Conservation (phyloP, 169 alveolate species). For the Perkinsus chesapeaki region DNA sequence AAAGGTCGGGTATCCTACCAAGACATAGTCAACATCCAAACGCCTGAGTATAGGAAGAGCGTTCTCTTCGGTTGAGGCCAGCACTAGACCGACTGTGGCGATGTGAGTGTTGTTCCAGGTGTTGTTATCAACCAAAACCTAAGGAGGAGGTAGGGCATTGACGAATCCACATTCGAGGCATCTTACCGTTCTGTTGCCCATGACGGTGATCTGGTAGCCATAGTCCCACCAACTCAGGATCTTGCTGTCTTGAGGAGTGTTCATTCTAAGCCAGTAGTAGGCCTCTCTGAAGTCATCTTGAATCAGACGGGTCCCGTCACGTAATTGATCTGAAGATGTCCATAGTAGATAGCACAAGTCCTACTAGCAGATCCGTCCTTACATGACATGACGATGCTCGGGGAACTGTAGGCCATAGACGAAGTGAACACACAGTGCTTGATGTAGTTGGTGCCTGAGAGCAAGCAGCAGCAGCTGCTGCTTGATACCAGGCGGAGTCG, state of each 20-base stretch:
- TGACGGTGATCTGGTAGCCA: slow-evolving; percentile 94
- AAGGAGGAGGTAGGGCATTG: background rate
- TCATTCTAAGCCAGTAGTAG: slow-evolving; percentile 93
- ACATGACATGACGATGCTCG: slow-evolving; percentile 78
- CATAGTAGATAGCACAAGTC: background rate
- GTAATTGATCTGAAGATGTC: slow-evolving; percentile 12
- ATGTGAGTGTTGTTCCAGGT: slow-evolving; percentile 96
- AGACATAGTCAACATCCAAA: slow-evolving; percentile 90
- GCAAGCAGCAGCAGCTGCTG: slow-evolving; percentile 20
- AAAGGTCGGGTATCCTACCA: slow-evolving; percentile 24
- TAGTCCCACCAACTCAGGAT: slow-evolving; percentile 99
- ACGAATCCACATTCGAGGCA: background rate
- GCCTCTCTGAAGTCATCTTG: slow-evolving; percentile 97
- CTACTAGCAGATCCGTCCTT: slow-evolving; percentile 12
- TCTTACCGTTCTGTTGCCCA: slow-evolving; percentile 87
- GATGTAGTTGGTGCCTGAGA: slow-evolving; percentile 49
- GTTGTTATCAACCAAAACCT: slow-evolving; percentile 87
- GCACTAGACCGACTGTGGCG: slow-evolving; percentile 90
- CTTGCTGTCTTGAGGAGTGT: slow-evolving; percentile 83
- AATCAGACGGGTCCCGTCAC: slow-evolving; percentile 77
- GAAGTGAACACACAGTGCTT: slow-evolving; percentile 82
- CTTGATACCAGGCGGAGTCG: slow-evolving; percentile 25
- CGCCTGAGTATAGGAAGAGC: slow-evolving; percentile 79
- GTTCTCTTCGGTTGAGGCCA: slow-evolving; percentile 87
- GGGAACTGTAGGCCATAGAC: slow-evolving; percentile 84